Percentiles rank a stretch among this genome's conserved stretches.
These are phyloP conservation scores for Thermothielavioides terrestris DNA, from an alignment of 495 filamentous ascomycete genomes.

Conservation along the genomic window DNA sequence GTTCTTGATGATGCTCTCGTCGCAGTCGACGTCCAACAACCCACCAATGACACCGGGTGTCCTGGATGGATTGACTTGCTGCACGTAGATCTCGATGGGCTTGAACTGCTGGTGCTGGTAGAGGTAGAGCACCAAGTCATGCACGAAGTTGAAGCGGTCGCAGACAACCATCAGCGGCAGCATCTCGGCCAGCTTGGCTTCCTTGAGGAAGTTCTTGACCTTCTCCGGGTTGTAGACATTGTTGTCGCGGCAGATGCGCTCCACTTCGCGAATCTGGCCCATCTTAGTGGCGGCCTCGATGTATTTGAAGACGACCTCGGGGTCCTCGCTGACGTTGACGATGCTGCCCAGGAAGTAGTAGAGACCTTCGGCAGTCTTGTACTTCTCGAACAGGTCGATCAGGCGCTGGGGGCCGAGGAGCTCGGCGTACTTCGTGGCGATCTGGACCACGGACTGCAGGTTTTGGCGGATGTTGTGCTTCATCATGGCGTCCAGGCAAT, in stretches of 20 bases:
- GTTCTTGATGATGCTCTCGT: constrained; percentile 90
- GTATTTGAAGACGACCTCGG: constrained; percentile 98
- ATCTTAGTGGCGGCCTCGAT: constrained; percentile 93
- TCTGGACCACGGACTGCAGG: constrained; percentile 83
- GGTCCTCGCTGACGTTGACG: constrained; percentile 91
- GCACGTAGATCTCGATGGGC: constrained; percentile 99
- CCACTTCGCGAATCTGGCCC: constrained; percentile 86
- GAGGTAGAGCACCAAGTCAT: constrained; percentile 92
- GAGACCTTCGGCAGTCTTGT: constrained; percentile 90
- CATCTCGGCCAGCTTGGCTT: constrained; percentile 85
- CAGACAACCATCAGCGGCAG: constrained; percentile 97
- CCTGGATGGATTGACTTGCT: constrained; percentile 90
- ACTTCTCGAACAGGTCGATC: constrained; percentile 93
- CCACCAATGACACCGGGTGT: constrained; percentile 93
- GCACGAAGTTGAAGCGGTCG: constrained; percentile 96
- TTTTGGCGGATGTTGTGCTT: constrained; percentile 94
- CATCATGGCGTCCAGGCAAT: constrained; percentile 94
- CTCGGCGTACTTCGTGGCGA: constrained; percentile 96
- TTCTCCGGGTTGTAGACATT: constrained; percentile 89
- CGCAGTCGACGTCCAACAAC: constrained; percentile 94
- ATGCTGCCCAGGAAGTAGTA: constrained; percentile 98
- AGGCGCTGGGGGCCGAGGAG: constrained; percentile 81
- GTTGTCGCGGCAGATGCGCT: constrained; percentile 94
- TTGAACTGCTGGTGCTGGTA: constrained; percentile 99
- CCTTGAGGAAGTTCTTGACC: constrained; percentile 99